Conservation (phyloP, 208 protist species). For the Wallacemonas sp. region DNA sequence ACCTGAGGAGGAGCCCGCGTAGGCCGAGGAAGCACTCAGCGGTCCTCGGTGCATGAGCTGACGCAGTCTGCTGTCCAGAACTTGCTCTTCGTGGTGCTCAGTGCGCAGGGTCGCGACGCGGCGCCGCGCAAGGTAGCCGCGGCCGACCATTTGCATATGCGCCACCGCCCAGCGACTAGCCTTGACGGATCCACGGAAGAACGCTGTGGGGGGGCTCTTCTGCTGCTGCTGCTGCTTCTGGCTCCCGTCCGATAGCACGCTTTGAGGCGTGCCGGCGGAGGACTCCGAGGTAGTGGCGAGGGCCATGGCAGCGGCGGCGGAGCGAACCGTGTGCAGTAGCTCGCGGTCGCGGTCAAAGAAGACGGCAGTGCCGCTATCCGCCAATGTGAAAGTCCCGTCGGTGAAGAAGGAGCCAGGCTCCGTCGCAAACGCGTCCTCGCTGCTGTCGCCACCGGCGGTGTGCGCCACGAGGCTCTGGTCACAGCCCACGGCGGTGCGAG, state of each 20-base stretch:
- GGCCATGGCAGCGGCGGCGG: neutral
- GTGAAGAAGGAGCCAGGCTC: conserved; percentile 7
- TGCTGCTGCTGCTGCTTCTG: too few species aligned
- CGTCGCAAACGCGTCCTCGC: conserved; percentile 3
- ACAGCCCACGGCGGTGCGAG: neutral
- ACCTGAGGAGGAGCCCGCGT: too few species aligned
- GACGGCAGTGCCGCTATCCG: conserved; percentile 8
- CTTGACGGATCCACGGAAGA: conserved; percentile 2
- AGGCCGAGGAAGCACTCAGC: neutral
- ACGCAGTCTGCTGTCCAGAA: conserved; percentile 22
- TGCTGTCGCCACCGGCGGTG: conserved; percentile 12
- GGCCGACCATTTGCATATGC: conserved; percentile 29
- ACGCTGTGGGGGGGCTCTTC: too few species aligned
- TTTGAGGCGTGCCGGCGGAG: too few species aligned
- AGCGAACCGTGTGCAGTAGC: neutral
- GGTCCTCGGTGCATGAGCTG: conserved; percentile 10
- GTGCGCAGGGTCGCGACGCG: conserved; percentile 8
- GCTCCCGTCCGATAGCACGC: too few species aligned
- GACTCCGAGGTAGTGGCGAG: neutral
- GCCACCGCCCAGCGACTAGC: neutral
- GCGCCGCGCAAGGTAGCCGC: conserved; percentile 27
- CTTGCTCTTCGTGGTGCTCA: conserved; percentile 22
- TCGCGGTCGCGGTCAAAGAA: conserved; percentile 4
- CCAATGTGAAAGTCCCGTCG: conserved; percentile 2
- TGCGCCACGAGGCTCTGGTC: neutral